Conservation (phyloP, 192 early-diverging fungal genomes). For the Bifiguratus adelaidae region DNA sequence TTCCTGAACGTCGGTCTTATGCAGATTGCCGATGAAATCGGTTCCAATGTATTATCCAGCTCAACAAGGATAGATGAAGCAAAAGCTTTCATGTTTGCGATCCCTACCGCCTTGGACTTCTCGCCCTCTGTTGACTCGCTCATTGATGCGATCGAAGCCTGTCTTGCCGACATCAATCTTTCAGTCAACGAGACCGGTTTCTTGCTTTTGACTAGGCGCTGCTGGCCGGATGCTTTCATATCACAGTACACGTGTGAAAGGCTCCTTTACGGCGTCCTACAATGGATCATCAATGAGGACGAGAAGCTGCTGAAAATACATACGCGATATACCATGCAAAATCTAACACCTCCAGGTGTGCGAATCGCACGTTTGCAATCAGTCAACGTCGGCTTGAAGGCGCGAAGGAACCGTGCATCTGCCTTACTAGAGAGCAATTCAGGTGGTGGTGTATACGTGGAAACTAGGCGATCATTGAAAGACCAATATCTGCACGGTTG, state of each 20-base stretch:
- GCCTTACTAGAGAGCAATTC: slow-evolving; percentile 13
- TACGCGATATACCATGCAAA: slow-evolving; percentile 24
- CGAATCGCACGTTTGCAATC: slow-evolving; percentile 7
- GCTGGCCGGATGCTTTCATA: slow-evolving; percentile 50
- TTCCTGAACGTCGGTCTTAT: slow-evolving; percentile 41
- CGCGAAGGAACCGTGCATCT: not conserved
- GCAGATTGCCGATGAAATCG: slow-evolving; percentile 31
- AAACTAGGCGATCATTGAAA: slow-evolving; percentile 24
- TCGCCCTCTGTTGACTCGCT: slow-evolving; percentile 36
- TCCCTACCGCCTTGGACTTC: slow-evolving; percentile 38
- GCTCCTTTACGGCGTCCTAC: slow-evolving; percentile 27
- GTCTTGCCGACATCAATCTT: slow-evolving; percentile 34
- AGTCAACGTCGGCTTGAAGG: not conserved
- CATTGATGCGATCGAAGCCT: slow-evolving; percentile 33
- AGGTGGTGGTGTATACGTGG: slow-evolving; percentile 31
- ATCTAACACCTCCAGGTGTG: slow-evolving; percentile 21
- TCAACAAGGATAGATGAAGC: not conserved
- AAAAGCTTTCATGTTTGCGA: slow-evolving; percentile 39
- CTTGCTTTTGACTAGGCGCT: slow-evolving; percentile 30
- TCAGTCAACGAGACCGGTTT: slow-evolving; percentile 43
- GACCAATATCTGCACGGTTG: slow-evolving; percentile 37
- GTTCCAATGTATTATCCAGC: not conserved
- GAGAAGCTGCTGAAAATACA: slow-evolving; percentile 33
- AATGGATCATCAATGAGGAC: slow-evolving; percentile 40
- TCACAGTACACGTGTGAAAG: slow-evolving; percentile 36